Evolutionary conservation across 176 grass and related monocot species (phyloP).

Genomic region (Carex scoparia): DNA sequence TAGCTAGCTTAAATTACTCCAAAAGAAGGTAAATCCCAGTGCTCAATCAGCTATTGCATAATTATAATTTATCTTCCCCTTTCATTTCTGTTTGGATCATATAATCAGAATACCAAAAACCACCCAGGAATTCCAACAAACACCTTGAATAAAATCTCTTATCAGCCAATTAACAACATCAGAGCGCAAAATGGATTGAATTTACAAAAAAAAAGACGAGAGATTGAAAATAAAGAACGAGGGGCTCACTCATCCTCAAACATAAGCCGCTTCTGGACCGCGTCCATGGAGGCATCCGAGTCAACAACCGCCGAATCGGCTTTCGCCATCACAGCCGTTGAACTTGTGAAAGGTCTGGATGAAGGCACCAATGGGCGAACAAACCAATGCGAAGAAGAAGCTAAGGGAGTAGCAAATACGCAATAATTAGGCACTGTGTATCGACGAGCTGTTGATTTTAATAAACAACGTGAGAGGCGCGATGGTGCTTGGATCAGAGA

Average conservation of each 20-base stretch:
- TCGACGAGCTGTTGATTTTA: neutral
- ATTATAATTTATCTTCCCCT: neutral
- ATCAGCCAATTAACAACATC: neutral
- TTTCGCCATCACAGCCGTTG: neutral
- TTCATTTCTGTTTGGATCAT: neutral
- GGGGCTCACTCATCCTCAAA: constrained; percentile 89
- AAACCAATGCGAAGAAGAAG: neutral
- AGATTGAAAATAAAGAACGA: neutral
- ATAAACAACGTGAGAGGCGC: constrained; percentile 8
- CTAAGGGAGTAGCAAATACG: neutral
- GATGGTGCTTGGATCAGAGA: constrained; percentile 13
- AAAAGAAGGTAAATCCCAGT: neutral
- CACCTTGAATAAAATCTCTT: neutral
- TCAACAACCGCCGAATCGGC: constrained; percentile 23
- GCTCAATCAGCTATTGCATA: neutral
- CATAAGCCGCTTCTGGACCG: constrained; percentile 92
- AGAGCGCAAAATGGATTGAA: neutral
- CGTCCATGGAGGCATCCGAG: constrained; percentile 65
- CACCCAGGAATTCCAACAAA: constrained; percentile 6
- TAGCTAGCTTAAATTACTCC: neutral
- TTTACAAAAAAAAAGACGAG: neutral
- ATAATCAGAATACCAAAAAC: neutral
- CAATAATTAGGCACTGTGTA: neutral
- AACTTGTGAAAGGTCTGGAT: neutral
- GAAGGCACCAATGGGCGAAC: constrained; percentile 8